phyloP scores from a whole-genome alignment of 1,284 basidiomycete species.

The Moesziomyces sp. region DNA sequence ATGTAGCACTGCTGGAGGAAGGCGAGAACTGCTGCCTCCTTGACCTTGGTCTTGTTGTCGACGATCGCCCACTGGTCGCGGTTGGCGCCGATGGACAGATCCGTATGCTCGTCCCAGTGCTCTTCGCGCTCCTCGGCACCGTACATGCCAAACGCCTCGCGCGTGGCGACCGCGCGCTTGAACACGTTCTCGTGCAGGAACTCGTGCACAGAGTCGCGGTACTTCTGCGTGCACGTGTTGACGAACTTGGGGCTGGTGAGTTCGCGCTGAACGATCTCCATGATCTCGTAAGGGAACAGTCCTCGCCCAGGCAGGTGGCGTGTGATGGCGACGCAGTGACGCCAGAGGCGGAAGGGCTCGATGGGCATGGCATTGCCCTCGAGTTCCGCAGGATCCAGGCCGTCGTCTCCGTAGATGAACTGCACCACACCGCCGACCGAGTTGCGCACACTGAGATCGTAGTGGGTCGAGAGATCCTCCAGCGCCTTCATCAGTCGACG shows the following conservation, averaged over 20 bases:
- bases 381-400: constrained; percentile 92
- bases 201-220: constrained; percentile 78
- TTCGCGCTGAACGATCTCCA: constrained; percentile 78
- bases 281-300: constrained; percentile 88
- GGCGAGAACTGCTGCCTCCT: constrained; percentile 78
- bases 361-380: constrained; percentile 91
- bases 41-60: constrained; percentile 90
- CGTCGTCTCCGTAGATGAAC: constrained; percentile 97
- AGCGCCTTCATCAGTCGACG: constrained; percentile 98
- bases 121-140: constrained; percentile 80
- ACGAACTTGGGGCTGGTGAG: constrained; percentile 72
- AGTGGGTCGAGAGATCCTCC: constrained; percentile 95
- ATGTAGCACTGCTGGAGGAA: constrained; percentile 91
- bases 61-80: constrained; percentile 73
- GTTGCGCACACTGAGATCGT: constrained; percentile 96
- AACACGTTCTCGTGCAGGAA: constrained; percentile 81
- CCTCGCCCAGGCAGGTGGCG: constrained; percentile 70
- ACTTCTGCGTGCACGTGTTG: constrained; percentile 76
- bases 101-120: constrained; percentile 82
- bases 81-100: constrained; percentile 82
- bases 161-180: constrained; percentile 76
- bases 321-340: constrained; percentile 80
- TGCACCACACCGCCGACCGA: constrained; percentile 97
- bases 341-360: constrained; percentile 77
- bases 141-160: constrained; percentile 84